A percentile compares a stretch with the other conserved stretches of the same genome.
These are phyloP conservation scores for Suhomyces sp. DNA, from an alignment of 805 yeast genomes.

Conservation along the genomic window DNA sequence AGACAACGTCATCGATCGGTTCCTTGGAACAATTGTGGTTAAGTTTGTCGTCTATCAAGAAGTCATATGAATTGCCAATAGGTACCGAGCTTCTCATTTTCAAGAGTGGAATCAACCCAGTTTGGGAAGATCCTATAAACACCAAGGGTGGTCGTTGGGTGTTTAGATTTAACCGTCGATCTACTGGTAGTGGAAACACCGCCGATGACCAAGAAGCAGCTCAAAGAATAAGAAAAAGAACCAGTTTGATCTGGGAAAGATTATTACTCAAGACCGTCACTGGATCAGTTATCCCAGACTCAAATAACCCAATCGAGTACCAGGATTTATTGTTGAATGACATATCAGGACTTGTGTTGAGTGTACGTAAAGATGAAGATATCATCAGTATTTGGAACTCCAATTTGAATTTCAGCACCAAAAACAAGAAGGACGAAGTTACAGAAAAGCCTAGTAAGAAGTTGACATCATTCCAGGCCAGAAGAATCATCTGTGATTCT, in stretches of 20 bases:
- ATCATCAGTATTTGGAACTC: conserved; percentile 64
- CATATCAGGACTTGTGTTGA: conserved; percentile 59
- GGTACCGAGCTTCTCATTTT: conserved; percentile 59
- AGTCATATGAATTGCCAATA: conserved; percentile 36
- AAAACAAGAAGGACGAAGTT: conserved; percentile 19
- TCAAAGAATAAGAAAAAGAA: conserved; percentile 30
- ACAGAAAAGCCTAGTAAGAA: conserved; percentile 24
- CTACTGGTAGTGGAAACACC: conserved; percentile 5
- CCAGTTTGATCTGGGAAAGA: conserved; percentile 54
- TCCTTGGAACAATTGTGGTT: conserved; percentile 57
- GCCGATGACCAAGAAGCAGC: conserved; percentile 18
- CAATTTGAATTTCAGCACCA: conserved; percentile 36
- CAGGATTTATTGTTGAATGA: conserved; percentile 45
- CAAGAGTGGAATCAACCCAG: conserved; percentile 59
- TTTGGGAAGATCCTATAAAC: conserved; percentile 68
- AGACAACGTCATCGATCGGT: conserved; percentile 36
- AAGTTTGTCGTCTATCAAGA: conserved; percentile 39
- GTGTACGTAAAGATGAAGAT: conserved; percentile 59
- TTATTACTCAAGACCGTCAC: conserved; percentile 51
- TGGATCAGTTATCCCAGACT: conserved; percentile 47
- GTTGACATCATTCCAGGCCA: conserved; percentile 44
- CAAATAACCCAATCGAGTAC: conserved; percentile 28
- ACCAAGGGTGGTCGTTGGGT: conserved; percentile 64
- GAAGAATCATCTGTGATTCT: conserved; percentile 47
- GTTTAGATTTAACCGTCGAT: conserved; percentile 46